phyloP scores from a whole-genome alignment of 2,329 filamentous ascomycete genomes.

The Nemania diffusa region DNA sequence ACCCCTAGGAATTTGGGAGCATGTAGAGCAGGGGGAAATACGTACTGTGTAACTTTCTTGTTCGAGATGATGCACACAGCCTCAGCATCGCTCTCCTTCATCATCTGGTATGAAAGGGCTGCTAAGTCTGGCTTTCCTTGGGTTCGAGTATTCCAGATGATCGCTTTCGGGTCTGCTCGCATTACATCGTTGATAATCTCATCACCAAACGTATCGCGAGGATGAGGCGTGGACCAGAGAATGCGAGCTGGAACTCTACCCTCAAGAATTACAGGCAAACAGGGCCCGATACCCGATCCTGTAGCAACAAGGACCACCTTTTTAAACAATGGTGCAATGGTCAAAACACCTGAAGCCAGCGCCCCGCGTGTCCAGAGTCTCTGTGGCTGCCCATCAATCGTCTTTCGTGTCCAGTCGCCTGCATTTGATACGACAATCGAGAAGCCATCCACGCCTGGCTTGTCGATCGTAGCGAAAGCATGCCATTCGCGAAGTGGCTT shows the following conservation, averaged over 20 bases:
- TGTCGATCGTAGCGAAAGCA: conserved; percentile 76
- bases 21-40: too few species aligned
- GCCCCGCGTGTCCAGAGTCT: conserved; percentile 75
- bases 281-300: conserved; percentile 77
- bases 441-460: conserved; percentile 61
- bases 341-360: conserved; percentile 73
- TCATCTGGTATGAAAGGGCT: conserved; percentile 62
- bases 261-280: conserved; percentile 36
- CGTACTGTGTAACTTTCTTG: conserved; percentile 67
- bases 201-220: conserved; percentile 70
- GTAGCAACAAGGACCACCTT: conserved; percentile 75
- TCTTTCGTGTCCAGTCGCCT: conserved; percentile 76
- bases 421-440: conserved; percentile 77
- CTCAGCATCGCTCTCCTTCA: conserved; percentile 68
- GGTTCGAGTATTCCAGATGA: conserved; percentile 73
- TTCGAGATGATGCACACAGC: conserved; percentile 81
- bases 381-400: conserved; percentile 70
- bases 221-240: conserved; percentile 74
- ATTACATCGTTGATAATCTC: conserved; percentile 66
- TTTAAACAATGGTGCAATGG: conserved; percentile 73
- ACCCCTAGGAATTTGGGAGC: too few species aligned
- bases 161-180: conserved; percentile 67
- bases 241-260: conserved; percentile 67
- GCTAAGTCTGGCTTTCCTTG: conserved; percentile 68
- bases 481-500: conserved; percentile 77